These are phyloP conservation scores for Pyronema domesticum DNA, from an alignment of 495 filamentous ascomycete genomes.

Conservation along the genomic window DNA sequence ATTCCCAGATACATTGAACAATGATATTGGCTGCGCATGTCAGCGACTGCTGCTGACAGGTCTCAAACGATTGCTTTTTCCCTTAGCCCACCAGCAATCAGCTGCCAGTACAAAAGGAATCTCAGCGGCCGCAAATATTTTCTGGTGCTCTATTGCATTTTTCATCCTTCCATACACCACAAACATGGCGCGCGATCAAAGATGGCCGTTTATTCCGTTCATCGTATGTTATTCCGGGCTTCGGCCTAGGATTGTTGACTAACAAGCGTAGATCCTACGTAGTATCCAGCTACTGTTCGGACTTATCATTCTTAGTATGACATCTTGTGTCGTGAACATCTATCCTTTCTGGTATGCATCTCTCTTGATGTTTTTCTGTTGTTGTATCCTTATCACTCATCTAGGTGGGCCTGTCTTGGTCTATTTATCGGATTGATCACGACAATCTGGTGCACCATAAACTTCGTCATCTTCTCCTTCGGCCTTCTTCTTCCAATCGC, in stretches of 20 bases:
- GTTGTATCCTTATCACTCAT: neutral
- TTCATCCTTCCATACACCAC: neutral
- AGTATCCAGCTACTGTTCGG: slow-evolving; percentile 9
- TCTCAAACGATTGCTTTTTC: too few relatives aligned
- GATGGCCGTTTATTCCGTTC: slow-evolving; percentile 15
- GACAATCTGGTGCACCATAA: slow-evolving; percentile 11
- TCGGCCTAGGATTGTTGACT: neutral
- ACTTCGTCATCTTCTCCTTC: slow-evolving; percentile 10
- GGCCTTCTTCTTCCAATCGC: slow-evolving; percentile 18
- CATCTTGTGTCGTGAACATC: slow-evolving; percentile 7
- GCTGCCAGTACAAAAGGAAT: too few relatives aligned
- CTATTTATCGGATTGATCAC: slow-evolving; percentile 13
- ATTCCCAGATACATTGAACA: too few relatives aligned
- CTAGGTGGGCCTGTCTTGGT: slow-evolving; percentile 10
- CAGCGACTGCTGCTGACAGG: too few relatives aligned
- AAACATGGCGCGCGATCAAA: slow-evolving; percentile 14
- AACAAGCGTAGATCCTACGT: slow-evolving; percentile 3
- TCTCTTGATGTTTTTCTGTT: neutral
- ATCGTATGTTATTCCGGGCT: neutral
- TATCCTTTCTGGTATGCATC: slow-evolving; percentile 7
- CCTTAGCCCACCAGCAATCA: too few relatives aligned
- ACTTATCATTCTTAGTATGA: slow-evolving; percentile 11
- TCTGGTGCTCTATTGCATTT: too few relatives aligned
- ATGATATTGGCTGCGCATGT: too few relatives aligned
- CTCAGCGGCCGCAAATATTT: too few relatives aligned